Base-by-base conservation (phyloP, 768 basidiomycete genomes). In the Mycena olivaceomarginata region DNA sequence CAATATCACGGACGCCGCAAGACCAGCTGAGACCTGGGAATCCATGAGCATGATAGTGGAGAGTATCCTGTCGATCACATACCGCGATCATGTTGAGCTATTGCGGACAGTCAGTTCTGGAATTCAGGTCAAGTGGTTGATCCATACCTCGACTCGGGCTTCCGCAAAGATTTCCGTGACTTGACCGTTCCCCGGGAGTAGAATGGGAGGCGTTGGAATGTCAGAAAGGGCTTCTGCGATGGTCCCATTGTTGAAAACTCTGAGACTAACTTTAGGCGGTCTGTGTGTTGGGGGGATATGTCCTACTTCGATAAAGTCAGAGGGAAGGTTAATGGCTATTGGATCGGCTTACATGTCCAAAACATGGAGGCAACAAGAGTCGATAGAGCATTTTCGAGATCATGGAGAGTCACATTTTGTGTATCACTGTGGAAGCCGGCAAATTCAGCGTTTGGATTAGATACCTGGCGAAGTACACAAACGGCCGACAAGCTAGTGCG, bases 311-410 rank as follows among this genome's bases (percentile, higher is more conserved):
- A 45, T 56, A 9, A 39, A 22, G 22, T 12, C 16, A 16, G 20
- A 8, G 4, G 3, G 0, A 2, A 37, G 0, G 37, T 67, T 18
- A n/a, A 41, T n/a, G 43, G 7, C 40, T 16, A 8, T 45, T 8
- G 43, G n/a, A 13, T 31, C 6, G 20, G 40, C 67, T 57, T 40
- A 69, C 67, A 57, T 5, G 68, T 69, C 68, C 68, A 69, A 31
- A 69, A 69, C 40, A 69, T 59, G 4, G 68, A 57, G n/a, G 68
- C 68, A 43, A 31, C 31, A 31, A 31, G 31, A 31, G 31, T 31
- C 31, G 31, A 31, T 31, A 31, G 4, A 31, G 31, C 31, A 31
- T 31, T 31, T 31, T 31, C 31, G 31, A 31, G 31, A 31, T 31
- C 31, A 31, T 31, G 31, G 31, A 31, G 31, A 31, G 31, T 31